Conservation (phyloP, 2,329 filamentous ascomycete species). For the Fonsecaea monophora region DNA sequence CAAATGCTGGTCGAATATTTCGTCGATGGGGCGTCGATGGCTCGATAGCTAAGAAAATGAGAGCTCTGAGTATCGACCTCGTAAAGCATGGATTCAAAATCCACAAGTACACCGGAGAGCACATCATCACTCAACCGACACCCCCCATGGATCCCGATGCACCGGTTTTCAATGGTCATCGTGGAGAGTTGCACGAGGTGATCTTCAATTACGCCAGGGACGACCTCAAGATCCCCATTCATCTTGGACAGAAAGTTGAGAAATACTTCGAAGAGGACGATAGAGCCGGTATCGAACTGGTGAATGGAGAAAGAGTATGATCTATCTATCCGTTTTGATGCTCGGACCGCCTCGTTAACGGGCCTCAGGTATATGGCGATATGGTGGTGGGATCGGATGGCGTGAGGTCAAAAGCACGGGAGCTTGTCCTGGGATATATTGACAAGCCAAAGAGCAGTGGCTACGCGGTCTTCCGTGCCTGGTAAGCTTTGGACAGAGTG, state of each 20-base stretch:
- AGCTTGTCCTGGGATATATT: constrained; percentile 43
- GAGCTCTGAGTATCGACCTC: constrained; percentile 61
- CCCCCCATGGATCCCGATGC: constrained; percentile 55
- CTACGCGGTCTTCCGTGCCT: constrained; percentile 43
- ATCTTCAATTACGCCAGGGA: constrained; percentile 65
- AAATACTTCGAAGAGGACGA: constrained; percentile 63
- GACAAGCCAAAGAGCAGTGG: constrained; percentile 44
- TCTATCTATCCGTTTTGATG: background rate
- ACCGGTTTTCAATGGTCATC: constrained; percentile 66
- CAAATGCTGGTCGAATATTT: constrained; percentile 68
- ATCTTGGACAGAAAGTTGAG: constrained; percentile 59
- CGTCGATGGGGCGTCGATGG: constrained; percentile 61
- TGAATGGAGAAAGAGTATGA: constrained; percentile 54
- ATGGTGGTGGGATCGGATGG: constrained; percentile 35
- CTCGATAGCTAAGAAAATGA: constrained; percentile 56
- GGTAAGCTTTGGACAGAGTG: constrained; percentile 30
- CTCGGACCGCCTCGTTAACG: background rate
- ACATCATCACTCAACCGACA: constrained; percentile 63
- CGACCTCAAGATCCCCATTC: constrained; percentile 62
- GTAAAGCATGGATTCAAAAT: constrained; percentile 65
- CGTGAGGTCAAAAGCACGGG: constrained; percentile 34
- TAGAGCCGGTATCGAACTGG: constrained; percentile 60
- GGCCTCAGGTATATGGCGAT: constrained; percentile 24
- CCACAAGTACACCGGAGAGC: constrained; percentile 67
- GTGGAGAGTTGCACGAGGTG: constrained; percentile 67